Conservation (phyloP, 192 early-diverging fungal species). For the Backusella westeae region DNA sequence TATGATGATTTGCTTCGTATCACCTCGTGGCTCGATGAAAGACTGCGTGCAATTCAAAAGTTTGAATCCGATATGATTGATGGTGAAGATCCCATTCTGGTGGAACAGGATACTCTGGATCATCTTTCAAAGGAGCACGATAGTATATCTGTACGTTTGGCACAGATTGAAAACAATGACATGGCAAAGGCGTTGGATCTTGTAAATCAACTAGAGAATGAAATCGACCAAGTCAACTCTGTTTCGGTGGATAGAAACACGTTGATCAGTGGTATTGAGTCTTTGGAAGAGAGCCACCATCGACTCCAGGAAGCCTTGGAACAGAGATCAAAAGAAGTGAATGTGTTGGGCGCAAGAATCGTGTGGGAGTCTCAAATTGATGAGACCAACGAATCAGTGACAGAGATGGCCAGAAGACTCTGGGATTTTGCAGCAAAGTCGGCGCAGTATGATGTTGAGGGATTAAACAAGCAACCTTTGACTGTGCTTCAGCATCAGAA, state of each 20-base stretch:
- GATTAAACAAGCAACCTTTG: neutral
- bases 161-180: slow-evolving; percentile 26
- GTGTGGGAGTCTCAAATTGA: slow-evolving; percentile 23
- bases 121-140: slow-evolving; percentile 29
- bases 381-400: slow-evolving; percentile 7
- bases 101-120: slow-evolving; percentile 19
- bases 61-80: slow-evolving; percentile 5
- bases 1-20: slow-evolving; percentile 32
- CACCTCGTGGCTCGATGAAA: slow-evolving; percentile 30
- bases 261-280: slow-evolving; percentile 21
- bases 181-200: slow-evolving; percentile 15
- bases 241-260: slow-evolving; percentile 30
- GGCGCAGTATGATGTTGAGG: slow-evolving; percentile 21
- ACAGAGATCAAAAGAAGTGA: slow-evolving; percentile 14
- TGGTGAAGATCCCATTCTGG: neutral
- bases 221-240: slow-evolving; percentile 28
- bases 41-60: slow-evolving; percentile 4
- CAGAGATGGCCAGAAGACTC: neutral
- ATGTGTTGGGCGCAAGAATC: neutral
- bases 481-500: neutral
- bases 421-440: slow-evolving; percentile 30
- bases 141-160: slow-evolving; percentile 14
- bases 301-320: slow-evolving; percentile 6
- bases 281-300: slow-evolving; percentile 13
- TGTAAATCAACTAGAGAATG: slow-evolving; percentile 23